Evolutionary conservation across 2,329 filamentous ascomycete species (phyloP), one percentile per base, ranked within the genome.

Genomic region (Alternaria rosae): DNA sequence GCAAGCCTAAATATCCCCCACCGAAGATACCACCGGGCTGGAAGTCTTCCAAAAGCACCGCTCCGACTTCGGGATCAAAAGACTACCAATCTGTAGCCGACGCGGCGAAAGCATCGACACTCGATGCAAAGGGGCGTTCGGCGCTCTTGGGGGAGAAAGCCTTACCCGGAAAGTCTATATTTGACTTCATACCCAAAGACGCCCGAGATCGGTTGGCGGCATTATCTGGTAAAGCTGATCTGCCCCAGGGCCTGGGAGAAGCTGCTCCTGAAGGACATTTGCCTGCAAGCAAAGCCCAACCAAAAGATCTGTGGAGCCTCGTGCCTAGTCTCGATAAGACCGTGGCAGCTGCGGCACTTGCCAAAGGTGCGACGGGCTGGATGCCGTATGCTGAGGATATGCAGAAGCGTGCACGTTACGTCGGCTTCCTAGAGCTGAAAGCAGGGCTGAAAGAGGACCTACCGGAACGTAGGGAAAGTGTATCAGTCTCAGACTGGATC

Each of bases 81-180:
- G 63, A 79, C 4, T 74, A 90, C 72, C 76, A 87, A 15, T 94
- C 92, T 6, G 88, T 91, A 3, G 85, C 91, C 38, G 92, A 95
- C 61, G 91, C 91, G 2, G 93, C 93, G 9, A 94, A 90, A 78
- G 83, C 87, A 3, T 95, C 92, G 0, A 88, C 85, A 1, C 85
- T 97, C 9, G 89, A 97, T 75, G 89, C 92, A 1, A 90, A 88
- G 73, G 85, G 90, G 43, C 88, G 95, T 64, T 94, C 93, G 12
- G 88, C 88, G 5, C 84, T 97, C 1, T 85, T 98, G 1, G 94
- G 94, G 35, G 94, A 97, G 80, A 84, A 87, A 41, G 86, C 88
- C 35, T 83, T 98, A 0, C 94, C 94, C 0, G 92, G 93, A 1
- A 97, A 98, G 81, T 98, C 95, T 0, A 89, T 99, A 3, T 99